Evolutionary conservation across 768 basidiomycete species (phyloP).

Genomic region (Mycena kentingensis): DNA sequence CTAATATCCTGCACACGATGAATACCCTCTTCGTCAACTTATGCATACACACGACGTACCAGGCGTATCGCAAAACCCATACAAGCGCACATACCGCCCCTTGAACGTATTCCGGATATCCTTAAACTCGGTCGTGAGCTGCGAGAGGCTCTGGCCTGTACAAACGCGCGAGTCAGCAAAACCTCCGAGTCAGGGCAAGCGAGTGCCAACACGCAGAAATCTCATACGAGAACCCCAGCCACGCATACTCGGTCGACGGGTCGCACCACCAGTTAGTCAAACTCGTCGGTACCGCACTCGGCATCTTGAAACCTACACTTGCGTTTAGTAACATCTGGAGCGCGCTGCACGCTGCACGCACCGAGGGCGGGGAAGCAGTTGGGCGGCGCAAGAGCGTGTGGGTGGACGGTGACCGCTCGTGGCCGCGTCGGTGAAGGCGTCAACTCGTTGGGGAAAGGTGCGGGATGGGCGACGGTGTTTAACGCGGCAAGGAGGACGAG

Average conservation of each 20-base stretch:
- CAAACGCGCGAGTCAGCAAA: slow-evolving; percentile 9
- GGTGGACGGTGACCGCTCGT: slow-evolving; percentile 1
- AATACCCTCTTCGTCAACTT: background rate
- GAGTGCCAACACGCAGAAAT: slow-evolving; percentile 53
- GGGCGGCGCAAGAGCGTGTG: slow-evolving; percentile 24
- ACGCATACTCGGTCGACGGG: slow-evolving; percentile 65
- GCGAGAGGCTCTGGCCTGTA: slow-evolving; percentile 57
- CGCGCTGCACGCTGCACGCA: background rate
- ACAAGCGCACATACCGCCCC: slow-evolving; percentile 66
- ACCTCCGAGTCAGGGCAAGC: background rate
- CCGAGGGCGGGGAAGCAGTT: slow-evolving; percentile 43
- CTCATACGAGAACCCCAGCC: slow-evolving; percentile 79
- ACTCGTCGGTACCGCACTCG: slow-evolving; percentile 46
- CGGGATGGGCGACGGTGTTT: no score
- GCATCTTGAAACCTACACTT: slow-evolving; percentile 52
- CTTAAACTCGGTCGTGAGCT: slow-evolving; percentile 56
- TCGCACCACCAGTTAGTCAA: slow-evolving; percentile 66
- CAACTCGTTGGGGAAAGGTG: background rate
- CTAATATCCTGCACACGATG: slow-evolving; percentile 42
- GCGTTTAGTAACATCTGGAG: background rate
- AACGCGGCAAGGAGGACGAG: background rate
- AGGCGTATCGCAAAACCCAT: slow-evolving; percentile 46
- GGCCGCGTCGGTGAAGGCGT: background rate
- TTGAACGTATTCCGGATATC: slow-evolving; percentile 62
- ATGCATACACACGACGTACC: slow-evolving; percentile 4